A percentile compares a stretch with the other conserved stretches of the same genome.
Evolutionary conservation across 2,329 filamentous ascomycete species (phyloP).

Genomic region (Monilinia fructicola): DNA sequence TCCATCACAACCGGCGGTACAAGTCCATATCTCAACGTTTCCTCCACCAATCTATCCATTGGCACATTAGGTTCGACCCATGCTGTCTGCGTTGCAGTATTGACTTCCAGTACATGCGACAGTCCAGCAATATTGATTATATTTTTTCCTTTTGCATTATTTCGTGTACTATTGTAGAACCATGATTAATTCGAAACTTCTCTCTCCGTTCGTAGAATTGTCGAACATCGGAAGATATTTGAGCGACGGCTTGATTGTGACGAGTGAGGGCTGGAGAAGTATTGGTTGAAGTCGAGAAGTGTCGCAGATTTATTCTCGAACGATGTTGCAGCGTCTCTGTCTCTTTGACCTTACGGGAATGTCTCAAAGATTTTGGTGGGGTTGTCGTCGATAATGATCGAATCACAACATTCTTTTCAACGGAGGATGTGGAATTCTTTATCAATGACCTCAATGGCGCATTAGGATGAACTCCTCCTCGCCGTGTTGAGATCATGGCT

Average conservation of each 20-base stretch:
- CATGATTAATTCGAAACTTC: slow-evolving; percentile 57
- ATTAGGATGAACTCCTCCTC: neutral
- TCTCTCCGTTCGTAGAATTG: slow-evolving; percentile 49
- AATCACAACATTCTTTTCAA: neutral
- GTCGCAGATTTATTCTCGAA: neutral
- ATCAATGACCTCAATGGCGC: slow-evolving; percentile 5
- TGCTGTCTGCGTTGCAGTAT: slow-evolving; percentile 45
- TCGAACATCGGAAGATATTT: slow-evolving; percentile 47
- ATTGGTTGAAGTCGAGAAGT: neutral
- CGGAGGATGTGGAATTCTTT: neutral
- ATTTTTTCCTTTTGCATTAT: slow-evolving; percentile 42
- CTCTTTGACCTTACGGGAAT: neutral
- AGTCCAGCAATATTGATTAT: slow-evolving; percentile 51
- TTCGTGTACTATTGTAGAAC: slow-evolving; percentile 55
- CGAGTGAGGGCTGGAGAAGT: slow-evolving; percentile 30
- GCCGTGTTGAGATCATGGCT: slow-evolving; percentile 14
- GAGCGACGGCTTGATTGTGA: slow-evolving; percentile 46
- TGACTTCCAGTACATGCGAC: slow-evolving; percentile 48
- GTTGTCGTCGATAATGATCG: neutral
- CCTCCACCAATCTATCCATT: slow-evolving; percentile 63
- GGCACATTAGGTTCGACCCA: slow-evolving; percentile 68
- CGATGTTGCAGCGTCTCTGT: no score
- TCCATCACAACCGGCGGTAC: slow-evolving; percentile 69
- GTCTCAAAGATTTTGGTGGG: slow-evolving; percentile 1
- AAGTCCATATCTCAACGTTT: slow-evolving; percentile 54